A percentile compares a stretch with the other conserved stretches of the same genome.
Conservation (phyloP, 2,329 filamentous ascomycete genomes). For the Verticillium nubilum region DNA sequence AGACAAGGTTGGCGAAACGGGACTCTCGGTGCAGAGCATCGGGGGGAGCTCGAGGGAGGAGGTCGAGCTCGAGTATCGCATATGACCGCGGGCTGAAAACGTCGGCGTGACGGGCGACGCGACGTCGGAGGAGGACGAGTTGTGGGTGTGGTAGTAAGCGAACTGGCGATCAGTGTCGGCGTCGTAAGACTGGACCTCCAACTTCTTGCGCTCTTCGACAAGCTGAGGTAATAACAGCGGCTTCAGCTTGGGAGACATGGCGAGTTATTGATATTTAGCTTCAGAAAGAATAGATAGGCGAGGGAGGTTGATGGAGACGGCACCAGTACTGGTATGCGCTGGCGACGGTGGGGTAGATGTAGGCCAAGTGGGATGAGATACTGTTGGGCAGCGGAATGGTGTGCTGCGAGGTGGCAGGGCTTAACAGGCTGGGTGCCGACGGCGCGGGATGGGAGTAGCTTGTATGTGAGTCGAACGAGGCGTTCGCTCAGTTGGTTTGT, state of each 20-base stretch:
- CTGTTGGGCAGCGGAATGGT: not conserved
- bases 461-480: not conserved
- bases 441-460: not conserved
- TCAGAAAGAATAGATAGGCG: not conserved
- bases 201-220: conserved; percentile 43
- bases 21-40: not conserved
- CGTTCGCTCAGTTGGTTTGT: not conserved
- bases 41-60: conserved; percentile 70
- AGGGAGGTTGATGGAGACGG: not conserved
- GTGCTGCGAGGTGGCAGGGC: not conserved
- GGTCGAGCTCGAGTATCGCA: conserved; percentile 65
- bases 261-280: not conserved
- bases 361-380: not conserved
- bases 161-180: conserved; percentile 28
- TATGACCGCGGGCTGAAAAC: conserved; percentile 59
- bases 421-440: not conserved
- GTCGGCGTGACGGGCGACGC: conserved; percentile 67
- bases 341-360: not conserved
- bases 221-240: conserved; percentile 49
- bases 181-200: conserved; percentile 23
- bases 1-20: not conserved
- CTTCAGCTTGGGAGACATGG: conserved; percentile 45
- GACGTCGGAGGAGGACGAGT: conserved; percentile 60
- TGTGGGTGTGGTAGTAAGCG: conserved; percentile 40
- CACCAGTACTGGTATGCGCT: not conserved